Conservation (phyloP, 2,329 filamentous ascomycete genomes). For the Fusarium sp. region DNA sequence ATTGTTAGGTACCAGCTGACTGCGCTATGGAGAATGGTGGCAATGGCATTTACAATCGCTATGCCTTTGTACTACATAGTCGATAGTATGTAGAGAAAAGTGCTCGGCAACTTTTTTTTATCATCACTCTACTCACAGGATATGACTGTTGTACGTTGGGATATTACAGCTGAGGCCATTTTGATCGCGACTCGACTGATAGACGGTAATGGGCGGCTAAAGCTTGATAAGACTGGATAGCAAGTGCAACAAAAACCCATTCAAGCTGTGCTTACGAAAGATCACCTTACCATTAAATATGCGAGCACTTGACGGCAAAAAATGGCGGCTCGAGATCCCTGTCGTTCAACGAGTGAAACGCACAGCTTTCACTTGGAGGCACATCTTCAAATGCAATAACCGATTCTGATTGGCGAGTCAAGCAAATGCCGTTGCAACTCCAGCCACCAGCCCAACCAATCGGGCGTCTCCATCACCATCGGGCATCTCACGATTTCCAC, state of each 20-base stretch:
- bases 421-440: slow-evolving; percentile 27
- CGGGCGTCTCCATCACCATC: slow-evolving; percentile 32
- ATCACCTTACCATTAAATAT: slow-evolving; percentile 32
- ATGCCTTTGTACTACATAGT: not conserved
- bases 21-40: not conserved
- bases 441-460: slow-evolving; percentile 49
- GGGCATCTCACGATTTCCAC: slow-evolving; percentile 43
- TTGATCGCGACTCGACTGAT: slow-evolving; percentile 35
- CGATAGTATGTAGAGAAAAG: not conserved
- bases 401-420: slow-evolving; percentile 46
- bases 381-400: slow-evolving; percentile 34
- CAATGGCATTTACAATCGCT: not conserved
- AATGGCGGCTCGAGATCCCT: slow-evolving; percentile 29
- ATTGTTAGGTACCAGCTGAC: slow-evolving; percentile 7
- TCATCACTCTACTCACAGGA: slow-evolving; percentile 12
- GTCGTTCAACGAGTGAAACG: slow-evolving; percentile 22
- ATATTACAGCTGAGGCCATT: slow-evolving; percentile 36
- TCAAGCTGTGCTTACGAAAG: slow-evolving; percentile 9
- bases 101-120: not conserved
- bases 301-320: slow-evolving; percentile 32
- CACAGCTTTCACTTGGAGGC: slow-evolving; percentile 34
- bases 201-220: slow-evolving; percentile 37
- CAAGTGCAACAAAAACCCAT: slow-evolving; percentile 12
- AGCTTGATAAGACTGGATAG: slow-evolving; percentile 26
- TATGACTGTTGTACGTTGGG: slow-evolving; percentile 5